These are phyloP conservation scores for Monosporozyma aerobia DNA, from an alignment of 805 yeast species.

Conservation along the genomic window DNA sequence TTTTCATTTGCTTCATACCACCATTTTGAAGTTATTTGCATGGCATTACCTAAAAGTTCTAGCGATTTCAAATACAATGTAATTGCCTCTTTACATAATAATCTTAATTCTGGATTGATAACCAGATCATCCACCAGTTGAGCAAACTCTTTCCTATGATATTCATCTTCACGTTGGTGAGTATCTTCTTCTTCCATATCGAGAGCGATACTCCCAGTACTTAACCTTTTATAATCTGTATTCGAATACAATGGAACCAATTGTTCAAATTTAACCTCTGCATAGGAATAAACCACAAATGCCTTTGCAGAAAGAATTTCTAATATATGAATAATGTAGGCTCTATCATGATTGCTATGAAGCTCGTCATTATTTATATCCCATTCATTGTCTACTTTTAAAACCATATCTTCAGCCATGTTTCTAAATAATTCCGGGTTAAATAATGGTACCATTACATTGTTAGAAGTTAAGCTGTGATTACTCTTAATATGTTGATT, in stretches of 20 bases:
- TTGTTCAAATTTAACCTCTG: constrained; percentile 84
- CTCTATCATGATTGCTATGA: constrained; percentile 8
- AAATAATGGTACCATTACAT: constrained; percentile 12
- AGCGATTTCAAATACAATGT: constrained; percentile 76
- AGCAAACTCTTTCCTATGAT: background rate
- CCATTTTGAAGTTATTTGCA: constrained; percentile 82
- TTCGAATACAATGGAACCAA: constrained; percentile 45
- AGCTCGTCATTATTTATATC: constrained; percentile 8
- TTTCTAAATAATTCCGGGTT: constrained; percentile 24
- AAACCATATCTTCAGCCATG: constrained; percentile 25
- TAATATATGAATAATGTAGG: constrained; percentile 36
- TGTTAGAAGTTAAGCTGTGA: constrained; percentile 17
- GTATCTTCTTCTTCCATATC: constrained; percentile 16
- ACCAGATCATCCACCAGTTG: background rate
- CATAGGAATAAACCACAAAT: constrained; percentile 78
- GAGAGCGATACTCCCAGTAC: constrained; percentile 29
- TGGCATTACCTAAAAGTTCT: constrained; percentile 73
- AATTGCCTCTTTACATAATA: constrained; percentile 74
- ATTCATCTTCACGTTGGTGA: background rate
- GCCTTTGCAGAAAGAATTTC: constrained; percentile 83
- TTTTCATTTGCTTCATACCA: constrained; percentile 51
- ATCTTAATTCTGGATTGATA: background rate
- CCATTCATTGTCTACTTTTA: constrained; percentile 20
- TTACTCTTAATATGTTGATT: background rate
- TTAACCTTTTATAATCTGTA: constrained; percentile 10